Percentiles rank a stretch among this genome's conserved stretches.
Evolutionary conservation across 768 basidiomycete species (phyloP).

Genomic region (Gelatoporia subvermispora): DNA sequence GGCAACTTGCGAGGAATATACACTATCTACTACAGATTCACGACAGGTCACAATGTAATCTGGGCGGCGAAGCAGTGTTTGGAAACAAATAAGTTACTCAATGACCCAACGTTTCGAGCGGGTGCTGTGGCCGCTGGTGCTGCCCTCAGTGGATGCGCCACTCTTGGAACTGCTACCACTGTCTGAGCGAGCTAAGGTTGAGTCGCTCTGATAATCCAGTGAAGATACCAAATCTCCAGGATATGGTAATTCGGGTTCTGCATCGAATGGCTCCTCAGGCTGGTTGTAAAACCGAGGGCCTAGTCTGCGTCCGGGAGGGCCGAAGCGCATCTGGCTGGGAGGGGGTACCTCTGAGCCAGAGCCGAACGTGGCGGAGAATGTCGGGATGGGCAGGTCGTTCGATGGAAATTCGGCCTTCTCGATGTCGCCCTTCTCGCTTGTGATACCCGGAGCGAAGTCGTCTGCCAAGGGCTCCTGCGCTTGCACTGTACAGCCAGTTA

Average conservation of each 20-base stretch:
- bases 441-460: conserved; percentile 31
- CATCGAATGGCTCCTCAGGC: conserved; percentile 37
- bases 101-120: conserved; percentile 49
- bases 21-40: not conserved
- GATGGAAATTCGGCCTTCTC: conserved; percentile 63
- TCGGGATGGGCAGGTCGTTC: conserved; percentile 46
- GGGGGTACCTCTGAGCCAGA: conserved; percentile 30
- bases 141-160: conserved; percentile 23
- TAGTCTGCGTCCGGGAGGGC: conserved; percentile 22
- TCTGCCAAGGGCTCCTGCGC: conserved; percentile 45
- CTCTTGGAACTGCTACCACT: conserved; percentile 38
- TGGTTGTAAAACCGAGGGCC: conserved; percentile 48
- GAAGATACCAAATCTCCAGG: too few species aligned
- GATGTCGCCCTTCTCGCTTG: conserved; percentile 24
- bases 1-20: not conserved
- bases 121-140: conserved; percentile 9
- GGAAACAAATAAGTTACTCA: conserved; percentile 29
- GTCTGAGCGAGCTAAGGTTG: conserved; percentile 27
- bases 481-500: conserved; percentile 39
- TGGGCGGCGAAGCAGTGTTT: not conserved
- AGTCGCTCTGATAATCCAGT: not conserved
- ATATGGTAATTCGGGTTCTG: conserved; percentile 9
- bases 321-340: conserved; percentile 34
- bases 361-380: conserved; percentile 41
- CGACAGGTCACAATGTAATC: not conserved